Evolutionary conservation across 2,329 filamentous ascomycete genomes (phyloP), one percentile per base, ranked within the genome.

Genomic region (Sclerotinia trifoliorum): DNA sequence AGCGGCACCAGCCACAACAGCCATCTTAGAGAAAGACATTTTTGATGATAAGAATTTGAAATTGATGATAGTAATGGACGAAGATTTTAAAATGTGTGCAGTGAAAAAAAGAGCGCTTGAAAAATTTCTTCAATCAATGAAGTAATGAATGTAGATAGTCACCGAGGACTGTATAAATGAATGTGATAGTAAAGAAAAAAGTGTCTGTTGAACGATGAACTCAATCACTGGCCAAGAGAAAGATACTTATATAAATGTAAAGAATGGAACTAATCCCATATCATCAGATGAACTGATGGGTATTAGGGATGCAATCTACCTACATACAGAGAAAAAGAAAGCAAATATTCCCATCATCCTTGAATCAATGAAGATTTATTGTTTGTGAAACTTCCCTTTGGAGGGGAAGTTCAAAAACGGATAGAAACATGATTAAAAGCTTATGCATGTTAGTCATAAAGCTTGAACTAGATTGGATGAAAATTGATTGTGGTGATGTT

Each of bases 21-120:
- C 48, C 32, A 68, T 35, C 60, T 65, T 68, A 5, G 66, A 65
- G 51, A 65, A 65, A 55, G 65, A 67, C 65, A 67, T 67, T 67
- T 62, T 62, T 24, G 19, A 61, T 52, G n/a, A 51, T 52, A n/a
- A 13, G 44, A 35, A 52, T 3, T 61, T 48, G 21, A 39, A 56
- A 13, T 48, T 48, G 52, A 48, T 58, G 52, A 46, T 52, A 26
- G 39, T 48, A 32, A 39, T 35, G 6, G 44, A 39, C 10, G 24
- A 35, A 35, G 13, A 10, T 49, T 49, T 15, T 17, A 3, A n/a
- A 51, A 29, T 26, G 35, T 66, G 21, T 46, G 26, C 10, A 42
- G 24, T 64, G 48, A n/a, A 52, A 32, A 15, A 67, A 67, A 54
- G 46, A 62, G 48, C 21, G 56, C 35, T 44, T 13, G 65, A 3